phyloP scores from a whole-genome alignment of 768 basidiomycete species.

The Panus rudis region DNA sequence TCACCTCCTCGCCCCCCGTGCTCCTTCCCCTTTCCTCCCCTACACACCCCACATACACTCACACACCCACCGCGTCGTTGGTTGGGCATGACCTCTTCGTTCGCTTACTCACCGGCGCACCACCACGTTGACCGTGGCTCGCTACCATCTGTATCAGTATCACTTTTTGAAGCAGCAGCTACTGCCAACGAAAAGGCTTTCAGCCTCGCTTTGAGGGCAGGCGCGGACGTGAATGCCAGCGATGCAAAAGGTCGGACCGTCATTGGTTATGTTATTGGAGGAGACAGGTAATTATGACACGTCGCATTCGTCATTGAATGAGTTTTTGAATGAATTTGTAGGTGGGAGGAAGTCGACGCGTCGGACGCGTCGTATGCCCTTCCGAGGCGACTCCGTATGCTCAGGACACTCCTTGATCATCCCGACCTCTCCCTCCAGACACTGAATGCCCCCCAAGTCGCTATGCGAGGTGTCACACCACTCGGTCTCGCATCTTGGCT shows the following conservation, averaged over 20 bases:
- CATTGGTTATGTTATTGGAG: constrained; percentile 64
- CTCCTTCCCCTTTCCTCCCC: not conserved
- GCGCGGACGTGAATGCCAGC: constrained; percentile 63
- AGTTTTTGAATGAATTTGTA: constrained; percentile 21
- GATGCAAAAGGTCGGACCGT: constrained; percentile 56
- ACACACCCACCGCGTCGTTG: too few relatives aligned
- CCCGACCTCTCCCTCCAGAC: constrained; percentile 59
- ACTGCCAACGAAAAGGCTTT: constrained; percentile 50
- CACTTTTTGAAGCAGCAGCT: constrained; percentile 13
- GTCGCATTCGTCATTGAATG: constrained; percentile 2
- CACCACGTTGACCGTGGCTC: constrained; percentile 4
- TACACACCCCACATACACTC: not conserved
- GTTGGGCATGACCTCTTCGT: not conserved
- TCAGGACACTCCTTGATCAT: constrained; percentile 48
- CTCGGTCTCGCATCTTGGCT: constrained; percentile 78
- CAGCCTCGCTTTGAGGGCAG: constrained; percentile 43
- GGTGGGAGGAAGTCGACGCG: constrained; percentile 67
- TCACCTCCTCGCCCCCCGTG: not conserved
- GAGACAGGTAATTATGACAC: constrained; percentile 46
- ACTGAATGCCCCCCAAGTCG: constrained; percentile 65
- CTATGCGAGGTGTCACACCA: constrained; percentile 69
- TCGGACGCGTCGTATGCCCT: constrained; percentile 65
- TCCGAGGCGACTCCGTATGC: constrained; percentile 45
- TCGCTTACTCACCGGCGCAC: not conserved
- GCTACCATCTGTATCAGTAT: not conserved